Percentiles rank a stretch among this genome's conserved stretches.
These are phyloP conservation scores for Venturia nashicola DNA, from an alignment of 2,329 filamentous ascomycete species.

Conservation along the genomic window DNA sequence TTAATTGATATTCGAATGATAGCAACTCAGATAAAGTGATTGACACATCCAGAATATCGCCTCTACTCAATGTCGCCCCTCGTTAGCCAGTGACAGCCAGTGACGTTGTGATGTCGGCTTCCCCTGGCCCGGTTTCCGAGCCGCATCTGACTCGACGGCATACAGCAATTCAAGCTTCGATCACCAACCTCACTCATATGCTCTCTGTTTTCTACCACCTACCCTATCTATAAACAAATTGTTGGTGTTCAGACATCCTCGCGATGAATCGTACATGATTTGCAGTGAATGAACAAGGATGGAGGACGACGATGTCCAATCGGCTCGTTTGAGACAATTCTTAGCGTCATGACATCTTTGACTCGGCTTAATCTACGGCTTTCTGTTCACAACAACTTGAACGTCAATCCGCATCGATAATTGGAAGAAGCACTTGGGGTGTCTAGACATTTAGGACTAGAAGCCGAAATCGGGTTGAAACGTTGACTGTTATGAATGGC, in stretches of 20 bases:
- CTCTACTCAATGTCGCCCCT: background rate
- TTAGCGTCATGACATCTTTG: constrained; percentile 1
- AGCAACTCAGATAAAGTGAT: background rate
- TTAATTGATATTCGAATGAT: no score
- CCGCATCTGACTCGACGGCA: background rate
- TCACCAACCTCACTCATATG: background rate
- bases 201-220: no score
- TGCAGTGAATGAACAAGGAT: background rate
- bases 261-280: background rate
- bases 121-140: background rate
- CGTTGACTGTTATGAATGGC: background rate
- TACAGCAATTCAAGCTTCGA: background rate
- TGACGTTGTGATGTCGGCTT: background rate
- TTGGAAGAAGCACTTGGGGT: background rate
- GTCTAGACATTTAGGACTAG: background rate
- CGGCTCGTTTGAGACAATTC: background rate
- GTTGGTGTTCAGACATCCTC: no score
- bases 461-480: no score
- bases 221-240: no score
- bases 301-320: background rate
- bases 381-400: background rate
- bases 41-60: background rate
- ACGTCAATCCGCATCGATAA: background rate
- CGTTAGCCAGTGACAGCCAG: background rate
- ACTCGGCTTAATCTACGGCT: background rate